A percentile compares a stretch with the other conserved stretches of the same genome.
These are phyloP conservation scores for Aegilops longissima DNA, from an alignment of 176 grass and related monocot species.

Conservation along the genomic window DNA sequence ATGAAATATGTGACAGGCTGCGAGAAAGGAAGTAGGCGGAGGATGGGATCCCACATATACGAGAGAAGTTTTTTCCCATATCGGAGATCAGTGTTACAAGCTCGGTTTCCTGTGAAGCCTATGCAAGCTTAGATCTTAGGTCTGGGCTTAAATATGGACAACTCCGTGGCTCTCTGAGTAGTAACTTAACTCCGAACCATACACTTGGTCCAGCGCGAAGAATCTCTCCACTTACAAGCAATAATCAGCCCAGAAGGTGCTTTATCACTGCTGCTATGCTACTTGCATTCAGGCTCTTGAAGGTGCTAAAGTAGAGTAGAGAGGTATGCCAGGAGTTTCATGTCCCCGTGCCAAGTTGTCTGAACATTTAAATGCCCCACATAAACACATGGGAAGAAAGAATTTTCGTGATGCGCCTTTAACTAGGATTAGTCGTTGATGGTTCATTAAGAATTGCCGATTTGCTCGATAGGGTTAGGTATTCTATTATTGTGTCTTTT, in stretches of 20 bases:
- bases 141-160: slow-evolving; percentile 3
- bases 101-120: background rate
- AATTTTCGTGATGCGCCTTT: background rate
- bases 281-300: slow-evolving; percentile 21
- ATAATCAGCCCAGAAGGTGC: slow-evolving; percentile 8
- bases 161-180: background rate
- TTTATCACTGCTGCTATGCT: slow-evolving; percentile 15
- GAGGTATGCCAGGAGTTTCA: background rate
- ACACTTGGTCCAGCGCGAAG: background rate
- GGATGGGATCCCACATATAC: background rate
- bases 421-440: background rate
- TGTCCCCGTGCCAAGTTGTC: background rate
- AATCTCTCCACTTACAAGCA: background rate
- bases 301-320: slow-evolving; percentile 13
- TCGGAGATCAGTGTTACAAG: background rate
- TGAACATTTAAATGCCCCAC: background rate
- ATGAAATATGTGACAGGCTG: background rate
- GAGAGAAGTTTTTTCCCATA: background rate
- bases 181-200: background rate
- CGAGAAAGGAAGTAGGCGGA: background rate
- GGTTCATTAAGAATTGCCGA: background rate
- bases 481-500: background rate
- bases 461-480: background rate
- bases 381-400: background rate
- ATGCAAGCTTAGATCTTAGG: slow-evolving; percentile 5